Base-by-base conservation (phyloP, 139 green algal genomes). In the Trebouxia sp. region DNA sequence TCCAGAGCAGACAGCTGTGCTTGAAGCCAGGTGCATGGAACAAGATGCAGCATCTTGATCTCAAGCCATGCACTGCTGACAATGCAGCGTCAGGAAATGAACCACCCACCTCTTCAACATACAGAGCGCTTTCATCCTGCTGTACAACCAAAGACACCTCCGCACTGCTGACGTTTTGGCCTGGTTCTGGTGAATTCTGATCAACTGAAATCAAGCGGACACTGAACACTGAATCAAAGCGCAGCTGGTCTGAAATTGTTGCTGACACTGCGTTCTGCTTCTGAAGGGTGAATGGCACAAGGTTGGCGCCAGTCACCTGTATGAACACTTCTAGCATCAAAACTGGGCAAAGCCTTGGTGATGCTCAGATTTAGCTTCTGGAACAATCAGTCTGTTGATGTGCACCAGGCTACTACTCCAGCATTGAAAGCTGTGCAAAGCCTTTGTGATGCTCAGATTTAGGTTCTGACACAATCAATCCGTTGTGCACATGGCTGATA, bases 251-350 rank as follows among this genome's bases (percentile, higher is more conserved):
- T 32, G 55, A 24, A 10, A 65, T 26, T 65, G n/a, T 30, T 15
- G 55, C 55, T 38, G 55, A 35, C 55, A 65, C 55, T 65, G n/a
- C 6, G 12, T 65, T 65, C n/a, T 65, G 55, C 55, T 65, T 65
- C 55, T 65, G 55, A 37, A 65, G 55, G 24, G 55, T 65, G 24
- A 65, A 65, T 20, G 55, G 55, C 1, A 65, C 55, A 65, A 65
- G 55, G 24, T 65, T 65, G 55, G 55, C 24, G 10, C 55, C 55
- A 65, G 55, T 65, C 55, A 65, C 55, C 55, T 65, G 55, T 5
- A 65, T 15, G 0, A n/a, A n/a, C n/a, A n/a, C n/a, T n/a, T n/a
- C n/a, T 35, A 37, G 24, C 55, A 65, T 15, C 26, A 35, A 65
- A 26, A 65, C 22, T 6, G 3, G 1, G 8, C n/a, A n/a, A n/a